Percentiles rank a stretch among this genome's conserved stretches.
Evolutionary conservation across 2,329 filamentous ascomycete genomes (phyloP).

Genomic region (Cladosporium sp.): DNA sequence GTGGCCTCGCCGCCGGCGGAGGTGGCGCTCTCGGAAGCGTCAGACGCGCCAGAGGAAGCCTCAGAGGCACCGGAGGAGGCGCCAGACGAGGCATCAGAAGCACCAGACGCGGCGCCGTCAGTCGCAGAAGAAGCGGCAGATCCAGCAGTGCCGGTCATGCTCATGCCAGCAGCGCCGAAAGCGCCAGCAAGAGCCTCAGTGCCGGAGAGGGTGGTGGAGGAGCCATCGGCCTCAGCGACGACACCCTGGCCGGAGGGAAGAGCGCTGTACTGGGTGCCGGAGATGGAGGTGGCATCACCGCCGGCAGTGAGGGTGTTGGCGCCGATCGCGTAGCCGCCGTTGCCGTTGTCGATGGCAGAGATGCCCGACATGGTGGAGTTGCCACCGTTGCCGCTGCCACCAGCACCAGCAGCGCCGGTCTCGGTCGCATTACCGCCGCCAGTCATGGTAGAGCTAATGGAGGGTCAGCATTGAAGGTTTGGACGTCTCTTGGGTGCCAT

Average conservation of each 20-base stretch:
- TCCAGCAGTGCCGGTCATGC: slow-evolving; percentile 12
- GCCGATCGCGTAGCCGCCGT: slow-evolving; percentile 14
- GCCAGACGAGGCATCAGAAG: slow-evolving; percentile 13
- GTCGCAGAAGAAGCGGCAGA: neutral
- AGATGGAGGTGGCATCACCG: slow-evolving; percentile 8
- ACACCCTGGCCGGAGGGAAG: slow-evolving; percentile 19
- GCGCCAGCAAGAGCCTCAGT: slow-evolving; percentile 15
- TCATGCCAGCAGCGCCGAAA: slow-evolving; percentile 8
- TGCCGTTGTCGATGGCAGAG: slow-evolving; percentile 10
- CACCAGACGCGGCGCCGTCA: slow-evolving; percentile 14
- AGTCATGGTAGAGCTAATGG: slow-evolving; percentile 1
- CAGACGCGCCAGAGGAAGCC: slow-evolving; percentile 3
- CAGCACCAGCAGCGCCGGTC: slow-evolving; percentile 10
- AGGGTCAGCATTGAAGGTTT: slow-evolving; percentile 7
- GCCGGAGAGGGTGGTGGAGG: slow-evolving; percentile 17
- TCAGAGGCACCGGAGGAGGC: slow-evolving; percentile 11
- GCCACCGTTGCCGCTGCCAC: neutral
- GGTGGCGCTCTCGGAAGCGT: neutral
- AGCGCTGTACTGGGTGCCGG: slow-evolving; percentile 15
- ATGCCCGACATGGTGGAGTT: neutral
- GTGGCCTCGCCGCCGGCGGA: neutral
- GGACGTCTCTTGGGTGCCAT: neutral
- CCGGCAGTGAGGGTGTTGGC: slow-evolving; percentile 16
- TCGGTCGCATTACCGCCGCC: slow-evolving; percentile 5
- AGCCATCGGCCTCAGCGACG: slow-evolving; percentile 17